Percentiles rank a stretch among this genome's conserved stretches.
Evolutionary conservation across 23 red algal genomes (phyloP).

Genomic region (Gracilariopsis chorda): DNA sequence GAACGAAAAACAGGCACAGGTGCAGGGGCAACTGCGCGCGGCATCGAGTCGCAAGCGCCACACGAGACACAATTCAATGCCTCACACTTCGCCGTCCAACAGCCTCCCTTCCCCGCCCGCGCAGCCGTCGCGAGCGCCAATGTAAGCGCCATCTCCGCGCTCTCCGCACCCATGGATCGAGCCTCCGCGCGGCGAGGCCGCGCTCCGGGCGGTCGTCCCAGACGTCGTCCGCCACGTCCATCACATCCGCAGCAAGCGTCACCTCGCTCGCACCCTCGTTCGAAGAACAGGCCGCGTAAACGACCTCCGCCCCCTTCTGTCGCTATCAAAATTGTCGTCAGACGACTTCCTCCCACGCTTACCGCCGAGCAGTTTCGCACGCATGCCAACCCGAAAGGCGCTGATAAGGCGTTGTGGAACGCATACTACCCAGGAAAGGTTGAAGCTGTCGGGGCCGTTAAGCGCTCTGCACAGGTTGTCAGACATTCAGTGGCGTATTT

Average conservation of each 20-base stretch:
- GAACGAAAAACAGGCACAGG: no score
- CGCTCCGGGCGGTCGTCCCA: not conserved
- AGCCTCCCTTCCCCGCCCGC: not conserved
- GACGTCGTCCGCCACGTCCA: not conserved
- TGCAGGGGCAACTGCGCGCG: no score
- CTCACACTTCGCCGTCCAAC: no score
- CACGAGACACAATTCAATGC: no score
- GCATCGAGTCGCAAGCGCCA: no score
- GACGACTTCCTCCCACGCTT: slow-evolving; percentile 53
- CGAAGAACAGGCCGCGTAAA: slow-evolving; percentile 22
- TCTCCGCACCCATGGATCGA: not conserved
- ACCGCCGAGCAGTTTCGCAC: slow-evolving; percentile 22
- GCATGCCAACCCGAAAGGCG: slow-evolving; percentile 27
- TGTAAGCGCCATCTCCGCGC: not conserved
- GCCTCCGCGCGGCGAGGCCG: slow-evolving; percentile 20
- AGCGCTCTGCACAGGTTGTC: slow-evolving; percentile 32
- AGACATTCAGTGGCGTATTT: slow-evolving; percentile 57
- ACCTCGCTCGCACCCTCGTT: slow-evolving; percentile 24
- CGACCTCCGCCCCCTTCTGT: slow-evolving; percentile 11
- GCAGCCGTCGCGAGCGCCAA: slow-evolving; percentile 17
- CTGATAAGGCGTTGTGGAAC: slow-evolving; percentile 27
- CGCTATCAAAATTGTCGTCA: slow-evolving; percentile 45
- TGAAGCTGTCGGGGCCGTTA: slow-evolving; percentile 35
- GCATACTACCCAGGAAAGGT: slow-evolving; percentile 33
- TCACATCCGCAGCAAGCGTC: not conserved